phyloP scores from a whole-genome alignment of 371 early-diverging fungal genomes.

The Coemansia sp. region DNA sequence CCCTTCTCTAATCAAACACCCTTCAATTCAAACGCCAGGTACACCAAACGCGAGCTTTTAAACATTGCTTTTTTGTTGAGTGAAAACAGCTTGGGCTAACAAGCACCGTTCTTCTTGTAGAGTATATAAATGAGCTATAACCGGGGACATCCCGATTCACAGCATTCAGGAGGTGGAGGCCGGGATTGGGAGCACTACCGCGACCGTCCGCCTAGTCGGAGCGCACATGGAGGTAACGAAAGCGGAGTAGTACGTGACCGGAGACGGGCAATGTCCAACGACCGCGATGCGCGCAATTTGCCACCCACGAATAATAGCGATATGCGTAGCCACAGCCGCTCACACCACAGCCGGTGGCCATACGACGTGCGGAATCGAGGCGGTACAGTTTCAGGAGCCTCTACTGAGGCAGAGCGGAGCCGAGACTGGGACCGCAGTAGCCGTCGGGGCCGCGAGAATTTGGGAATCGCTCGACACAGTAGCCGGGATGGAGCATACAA shows the following conservation, averaged over 20 bases:
- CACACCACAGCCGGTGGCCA: slow-evolving; percentile 9
- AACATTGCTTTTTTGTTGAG: not conserved
- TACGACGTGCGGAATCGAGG: slow-evolving; percentile 23
- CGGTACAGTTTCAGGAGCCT: not conserved
- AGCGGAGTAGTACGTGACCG: slow-evolving; percentile 22
- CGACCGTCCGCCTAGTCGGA: slow-evolving; percentile 7
- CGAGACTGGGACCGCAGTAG: slow-evolving; percentile 1
- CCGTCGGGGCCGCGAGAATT: slow-evolving; percentile 10
- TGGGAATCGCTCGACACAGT: not conserved
- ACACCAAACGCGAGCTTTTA: too few species aligned
- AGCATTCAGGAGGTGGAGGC: not conserved
- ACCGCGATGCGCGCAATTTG: slow-evolving; percentile 13
- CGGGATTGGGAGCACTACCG: slow-evolving; percentile 10
- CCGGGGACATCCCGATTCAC: slow-evolving; percentile 11
- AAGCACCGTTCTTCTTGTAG: not conserved
- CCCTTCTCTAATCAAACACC: not conserved
- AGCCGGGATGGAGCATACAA: slow-evolving; percentile 6
- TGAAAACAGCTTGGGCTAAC: not conserved
- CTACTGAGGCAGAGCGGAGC: slow-evolving; percentile 1
- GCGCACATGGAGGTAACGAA: not conserved
- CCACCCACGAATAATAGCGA: not conserved
- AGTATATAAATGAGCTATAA: slow-evolving; percentile 4
- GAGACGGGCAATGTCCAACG: slow-evolving; percentile 12
- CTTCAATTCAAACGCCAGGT: not conserved
- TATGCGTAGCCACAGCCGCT: slow-evolving; percentile 6